Base-by-base conservation (phyloP, 805 yeast species). In the Candida ficus region DNA sequence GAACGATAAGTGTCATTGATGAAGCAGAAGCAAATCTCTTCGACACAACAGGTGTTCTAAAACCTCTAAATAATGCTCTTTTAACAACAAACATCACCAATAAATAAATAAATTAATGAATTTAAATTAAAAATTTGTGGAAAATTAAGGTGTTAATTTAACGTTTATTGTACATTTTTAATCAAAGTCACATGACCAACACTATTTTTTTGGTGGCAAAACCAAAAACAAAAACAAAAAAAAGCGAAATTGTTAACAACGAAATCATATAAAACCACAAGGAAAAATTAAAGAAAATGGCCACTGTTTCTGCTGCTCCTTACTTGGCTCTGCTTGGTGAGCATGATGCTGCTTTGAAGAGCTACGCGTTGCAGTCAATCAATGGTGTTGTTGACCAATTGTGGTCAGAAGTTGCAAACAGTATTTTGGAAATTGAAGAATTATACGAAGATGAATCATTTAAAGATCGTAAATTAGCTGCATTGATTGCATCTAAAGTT, bases 361-460 rank as follows among this genome's bases (percentile, higher is more conserved):
- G 82, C 27, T 86, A 87, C 59, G 99, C 98, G 16, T 73, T 93
- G 57, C 69, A 81, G 42, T 80, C 95, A 16, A 76, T 93, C 50
- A 85, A 89, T 59, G 74, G 68, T 21, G 75, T 84, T 37, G 96
- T 88, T 38, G 95, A 89, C 66, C 90, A 87, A 62, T 73, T 88
- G 44, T 93, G 99, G 99, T 88, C 99, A 3, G 98, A 93, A 68
- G 85, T 93, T 43, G 95, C 99, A 43, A 93, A 93, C 65, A 80
- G 76, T 56, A 77, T 93, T 46, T 70, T 86, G 22, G 89, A 85
- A 41, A 84, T 93, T 55, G 99, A 93, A 66, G 95, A 88, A 48
- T 69, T 93, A 40, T 89, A 82, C 56, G 98, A 93, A 64, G 95
- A 91, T 60, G 73, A 75, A 44, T 62, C 72, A 19, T 93, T 91